Evolutionary conservation across 129 eudicot species (phyloP), one percentile per base, ranked within the genome.

Genomic region (Chrysanthemum lavandulifolium): DNA sequence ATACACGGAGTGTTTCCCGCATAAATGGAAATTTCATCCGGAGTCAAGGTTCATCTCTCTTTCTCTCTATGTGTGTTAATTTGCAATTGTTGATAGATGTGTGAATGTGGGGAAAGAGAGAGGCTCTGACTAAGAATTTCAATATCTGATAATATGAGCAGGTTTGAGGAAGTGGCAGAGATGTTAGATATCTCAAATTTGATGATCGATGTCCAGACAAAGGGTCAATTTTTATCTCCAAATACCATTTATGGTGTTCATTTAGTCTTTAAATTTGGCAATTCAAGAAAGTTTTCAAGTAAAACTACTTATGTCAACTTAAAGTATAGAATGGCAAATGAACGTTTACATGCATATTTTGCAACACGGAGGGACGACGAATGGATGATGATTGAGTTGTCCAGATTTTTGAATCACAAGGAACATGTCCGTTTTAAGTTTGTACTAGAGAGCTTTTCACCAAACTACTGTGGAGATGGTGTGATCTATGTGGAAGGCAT

Each of bases 301-400:
- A 33, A 54, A 70, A 50, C 10, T 4, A 69, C 11, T 50, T 70
- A 70, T 18, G 64, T 70, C 51, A 51, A 70, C 65, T 16, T 70
- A 10, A 54, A 33, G 15, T 70, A 70, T 31, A 70, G 18, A 70
- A 27, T 2, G 33, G 63, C 31, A 11, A 31, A 16, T 4, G 64
- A 70, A 33, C 55, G 18, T 21, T 54, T 55, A 5, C 63, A 54
- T 33, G 64, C 74, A 31, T 55, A 54, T 36, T 70, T 70, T 10
- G 64, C 74, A 15, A 56, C 63, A 33, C 16, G 51, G 31, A 70
- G 74, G 54, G 31, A 54, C 4, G 31, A 70, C 1, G 52, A 56
- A 2, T 70, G 74, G 74, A 54, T 70, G 74, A 54, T 54, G 74
- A 53, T 69, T 16, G 74, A 54, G n/a, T 27, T 68, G 61, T 68